These are phyloP conservation scores for Hyphopichia fennica DNA, from an alignment of 1,139 yeast genomes.

Conservation along the genomic window DNA sequence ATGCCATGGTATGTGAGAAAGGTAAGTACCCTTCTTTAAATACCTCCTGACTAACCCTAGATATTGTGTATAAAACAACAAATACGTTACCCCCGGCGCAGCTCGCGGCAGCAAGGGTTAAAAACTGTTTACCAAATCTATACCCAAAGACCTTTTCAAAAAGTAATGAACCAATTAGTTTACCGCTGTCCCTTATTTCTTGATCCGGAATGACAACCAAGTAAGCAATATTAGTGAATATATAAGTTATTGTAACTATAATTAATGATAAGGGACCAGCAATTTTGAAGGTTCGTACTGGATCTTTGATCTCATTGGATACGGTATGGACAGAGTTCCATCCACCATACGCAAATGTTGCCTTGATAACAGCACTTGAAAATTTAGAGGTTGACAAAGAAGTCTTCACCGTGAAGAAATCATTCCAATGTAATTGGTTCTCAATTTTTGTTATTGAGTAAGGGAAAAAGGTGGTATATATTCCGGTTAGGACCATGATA, in stretches of 20 bases:
- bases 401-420: conserved; percentile 27
- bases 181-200: conserved; percentile 55
- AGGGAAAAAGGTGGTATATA: conserved; percentile 50
- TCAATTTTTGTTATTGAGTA: conserved; percentile 39
- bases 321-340: conserved; percentile 67
- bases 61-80: conserved; percentile 59
- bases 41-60: conserved; percentile 64
- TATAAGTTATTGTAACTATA: conserved; percentile 50
- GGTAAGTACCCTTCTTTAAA: conserved; percentile 66
- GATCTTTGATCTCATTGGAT: conserved; percentile 60
- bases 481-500: conserved; percentile 50
- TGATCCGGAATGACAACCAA: conserved; percentile 53
- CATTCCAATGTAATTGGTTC: conserved; percentile 34
- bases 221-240: conserved; percentile 57
- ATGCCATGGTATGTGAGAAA: conserved; percentile 50
- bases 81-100: conserved; percentile 64
- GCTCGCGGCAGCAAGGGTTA: conserved; percentile 57
- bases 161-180: conserved; percentile 56
- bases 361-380: conserved; percentile 57
- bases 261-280: conserved; percentile 60
- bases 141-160: conserved; percentile 58
- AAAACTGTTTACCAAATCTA: conserved; percentile 49
- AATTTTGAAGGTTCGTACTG: conserved; percentile 53
- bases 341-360: conserved; percentile 61
- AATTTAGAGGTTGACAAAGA: conserved; percentile 43